These are phyloP conservation scores for Phytopythium sindhum DNA, from an alignment of 352 stramenopile genomes.

Conservation along the genomic window DNA sequence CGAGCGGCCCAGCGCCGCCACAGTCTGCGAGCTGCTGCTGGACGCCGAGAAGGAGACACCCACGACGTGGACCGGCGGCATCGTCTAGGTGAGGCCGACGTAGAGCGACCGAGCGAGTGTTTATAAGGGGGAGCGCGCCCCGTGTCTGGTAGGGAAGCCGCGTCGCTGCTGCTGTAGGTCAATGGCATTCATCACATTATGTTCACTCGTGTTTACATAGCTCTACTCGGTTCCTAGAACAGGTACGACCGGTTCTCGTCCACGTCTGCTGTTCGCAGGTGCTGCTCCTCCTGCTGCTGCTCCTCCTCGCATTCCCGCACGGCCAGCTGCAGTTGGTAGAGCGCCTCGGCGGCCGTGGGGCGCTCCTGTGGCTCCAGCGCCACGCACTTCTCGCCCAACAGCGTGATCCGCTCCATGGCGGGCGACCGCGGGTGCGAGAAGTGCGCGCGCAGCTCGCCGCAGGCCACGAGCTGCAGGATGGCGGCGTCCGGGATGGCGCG, in stretches of 20 bases:
- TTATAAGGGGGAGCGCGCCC: no score
- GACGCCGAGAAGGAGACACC: neutral
- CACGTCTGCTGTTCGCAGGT: no score
- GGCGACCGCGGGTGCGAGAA: constrained; percentile 14
- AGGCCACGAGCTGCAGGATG: constrained; percentile 31
- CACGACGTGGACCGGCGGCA: neutral
- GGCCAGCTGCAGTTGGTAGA: constrained; percentile 13
- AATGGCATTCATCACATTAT: no score
- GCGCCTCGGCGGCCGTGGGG: constrained; percentile 10
- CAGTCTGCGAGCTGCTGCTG: constrained; percentile 7
- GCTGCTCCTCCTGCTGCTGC: no score
- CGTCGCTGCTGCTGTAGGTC: no score
- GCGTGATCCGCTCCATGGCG: neutral
- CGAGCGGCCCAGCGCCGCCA: constrained; percentile 21
- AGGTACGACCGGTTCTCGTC: no score
- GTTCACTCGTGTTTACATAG: no score
- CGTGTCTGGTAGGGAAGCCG: no score
- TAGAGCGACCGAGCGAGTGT: no score
- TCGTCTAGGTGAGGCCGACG: neutral
- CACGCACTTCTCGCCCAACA: neutral
- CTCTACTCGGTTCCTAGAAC: no score
- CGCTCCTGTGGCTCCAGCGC: neutral
- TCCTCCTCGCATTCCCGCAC: no score
- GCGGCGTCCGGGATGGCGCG: constrained; percentile 22
- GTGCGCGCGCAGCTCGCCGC: constrained; percentile 19